Evolutionary conservation across 768 basidiomycete species (phyloP).

Genomic region (Macrolepiota fuliginosa): DNA sequence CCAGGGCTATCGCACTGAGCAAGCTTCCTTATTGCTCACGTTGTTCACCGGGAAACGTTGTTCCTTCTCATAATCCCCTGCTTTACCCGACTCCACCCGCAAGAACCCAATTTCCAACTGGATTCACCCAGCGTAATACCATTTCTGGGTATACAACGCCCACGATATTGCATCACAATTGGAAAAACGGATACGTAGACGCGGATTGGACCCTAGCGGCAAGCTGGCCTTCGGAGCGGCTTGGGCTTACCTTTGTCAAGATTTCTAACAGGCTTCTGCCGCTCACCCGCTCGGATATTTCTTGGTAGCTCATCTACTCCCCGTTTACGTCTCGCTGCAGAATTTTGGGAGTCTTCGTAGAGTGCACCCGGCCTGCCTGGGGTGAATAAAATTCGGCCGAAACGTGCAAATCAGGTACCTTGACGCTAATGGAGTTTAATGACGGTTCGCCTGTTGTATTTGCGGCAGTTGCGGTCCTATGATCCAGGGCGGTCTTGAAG

Average conservation of each 20-base stretch:
- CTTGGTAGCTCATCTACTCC: background rate
- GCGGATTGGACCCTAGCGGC: background rate
- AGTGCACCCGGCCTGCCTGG: background rate
- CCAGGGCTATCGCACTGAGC: background rate
- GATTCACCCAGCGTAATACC: background rate
- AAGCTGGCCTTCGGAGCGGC: background rate
- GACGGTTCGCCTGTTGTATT: too few relatives aligned
- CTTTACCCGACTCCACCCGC: background rate
- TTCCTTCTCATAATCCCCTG: background rate
- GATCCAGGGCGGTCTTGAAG: background rate
- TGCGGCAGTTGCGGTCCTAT: too few relatives aligned
- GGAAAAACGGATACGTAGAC: background rate
- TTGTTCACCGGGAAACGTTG: background rate
- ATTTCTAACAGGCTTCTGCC: background rate
- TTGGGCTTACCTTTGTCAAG: background rate
- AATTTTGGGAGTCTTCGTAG: background rate
- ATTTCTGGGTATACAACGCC: background rate
- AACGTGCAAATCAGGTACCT: conserved; percentile 8
- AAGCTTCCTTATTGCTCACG: background rate
- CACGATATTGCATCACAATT: conserved; percentile 3
- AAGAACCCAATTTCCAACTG: background rate
- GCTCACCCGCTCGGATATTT: background rate
- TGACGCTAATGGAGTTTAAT: background rate
- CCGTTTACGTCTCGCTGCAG: background rate
- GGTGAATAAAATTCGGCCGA: conserved; percentile 5